Conservation (phyloP, 139 green algal species). For the Choricystis sp. region DNA sequence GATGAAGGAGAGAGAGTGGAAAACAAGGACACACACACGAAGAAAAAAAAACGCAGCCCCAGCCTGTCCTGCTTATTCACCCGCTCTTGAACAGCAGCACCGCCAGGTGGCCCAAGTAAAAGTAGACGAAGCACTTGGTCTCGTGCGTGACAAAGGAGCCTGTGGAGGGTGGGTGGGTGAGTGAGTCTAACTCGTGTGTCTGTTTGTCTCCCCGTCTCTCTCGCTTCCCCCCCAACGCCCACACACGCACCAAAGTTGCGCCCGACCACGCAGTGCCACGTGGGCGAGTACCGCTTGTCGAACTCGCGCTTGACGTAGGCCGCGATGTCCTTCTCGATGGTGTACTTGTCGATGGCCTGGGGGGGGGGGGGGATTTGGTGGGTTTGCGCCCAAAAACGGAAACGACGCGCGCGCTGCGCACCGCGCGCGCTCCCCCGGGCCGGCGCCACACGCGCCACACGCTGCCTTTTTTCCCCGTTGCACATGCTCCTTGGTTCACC, state of each 20-base stretch:
- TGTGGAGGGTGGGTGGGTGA: conserved; percentile 11
- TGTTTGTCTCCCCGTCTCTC: not conserved
- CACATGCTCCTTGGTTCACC: not conserved
- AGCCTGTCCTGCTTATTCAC: no score
- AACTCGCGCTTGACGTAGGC: conserved; percentile 99
- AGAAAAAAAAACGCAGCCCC: no score
- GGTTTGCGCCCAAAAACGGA: not conserved
- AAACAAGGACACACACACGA: no score
- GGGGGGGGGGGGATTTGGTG: not conserved
- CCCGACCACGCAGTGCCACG: conserved; percentile 98
- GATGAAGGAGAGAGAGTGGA: no score
- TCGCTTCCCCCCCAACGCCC: not conserved
- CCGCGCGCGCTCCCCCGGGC: not conserved
- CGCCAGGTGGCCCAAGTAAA: conserved; percentile 75
- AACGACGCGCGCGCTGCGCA: not conserved
- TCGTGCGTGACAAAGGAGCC: conserved; percentile 96
- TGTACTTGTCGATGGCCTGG: conserved; percentile 90
- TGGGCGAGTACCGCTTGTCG: conserved; percentile 92
- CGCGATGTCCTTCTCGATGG: conserved; percentile 97
- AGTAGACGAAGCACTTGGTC: conserved; percentile 98
- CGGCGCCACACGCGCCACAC: not conserved
- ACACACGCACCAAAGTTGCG: conserved; percentile 73
- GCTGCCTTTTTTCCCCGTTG: not conserved
- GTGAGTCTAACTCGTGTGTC: no score
- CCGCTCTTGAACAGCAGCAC: conserved; percentile 94